Conservation (phyloP, 768 basidiomycete species). For the Boletellus ananiceps region DNA sequence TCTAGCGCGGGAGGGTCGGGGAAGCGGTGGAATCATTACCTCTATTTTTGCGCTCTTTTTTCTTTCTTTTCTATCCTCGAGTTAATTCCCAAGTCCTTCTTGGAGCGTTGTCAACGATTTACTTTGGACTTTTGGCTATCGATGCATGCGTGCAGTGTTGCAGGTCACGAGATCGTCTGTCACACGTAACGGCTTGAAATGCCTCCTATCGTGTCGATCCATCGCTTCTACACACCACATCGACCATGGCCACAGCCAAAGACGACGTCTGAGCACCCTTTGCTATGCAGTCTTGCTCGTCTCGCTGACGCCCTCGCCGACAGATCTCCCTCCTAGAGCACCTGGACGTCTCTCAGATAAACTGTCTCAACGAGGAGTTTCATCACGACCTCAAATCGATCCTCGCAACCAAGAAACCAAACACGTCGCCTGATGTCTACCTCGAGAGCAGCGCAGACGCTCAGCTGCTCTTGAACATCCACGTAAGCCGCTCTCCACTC, state of each 20-base stretch:
- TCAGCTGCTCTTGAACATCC: slow-evolving; percentile 62
- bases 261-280: slow-evolving; percentile 27
- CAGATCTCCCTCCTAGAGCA: slow-evolving; percentile 54
- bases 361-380: slow-evolving; percentile 64
- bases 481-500: slow-evolving; percentile 39
- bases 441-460: slow-evolving; percentile 70
- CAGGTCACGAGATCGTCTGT: too few species aligned
- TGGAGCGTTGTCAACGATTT: background rate
- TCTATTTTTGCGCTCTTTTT: background rate
- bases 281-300: background rate
- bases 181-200: background rate
- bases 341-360: slow-evolving; percentile 55
- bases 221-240: background rate
- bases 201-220: slow-evolving; percentile 12
- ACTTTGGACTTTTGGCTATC: slow-evolving; percentile 12
- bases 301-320: slow-evolving; percentile 5
- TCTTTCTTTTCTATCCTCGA: background rate
- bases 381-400: slow-evolving; percentile 51
- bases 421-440: slow-evolving; percentile 40
- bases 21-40: slow-evolving; percentile 8
- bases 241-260: slow-evolving; percentile 21
- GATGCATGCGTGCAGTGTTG: slow-evolving; percentile 2
- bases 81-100: too few species aligned
- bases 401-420: slow-evolving; percentile 39
- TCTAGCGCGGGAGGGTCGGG: slow-evolving; percentile 31